Percentiles rank a stretch among this genome's conserved stretches.
phyloP scores from a whole-genome alignment of 2,329 filamentous ascomycete species.

The Aspergillus niger region DNA sequence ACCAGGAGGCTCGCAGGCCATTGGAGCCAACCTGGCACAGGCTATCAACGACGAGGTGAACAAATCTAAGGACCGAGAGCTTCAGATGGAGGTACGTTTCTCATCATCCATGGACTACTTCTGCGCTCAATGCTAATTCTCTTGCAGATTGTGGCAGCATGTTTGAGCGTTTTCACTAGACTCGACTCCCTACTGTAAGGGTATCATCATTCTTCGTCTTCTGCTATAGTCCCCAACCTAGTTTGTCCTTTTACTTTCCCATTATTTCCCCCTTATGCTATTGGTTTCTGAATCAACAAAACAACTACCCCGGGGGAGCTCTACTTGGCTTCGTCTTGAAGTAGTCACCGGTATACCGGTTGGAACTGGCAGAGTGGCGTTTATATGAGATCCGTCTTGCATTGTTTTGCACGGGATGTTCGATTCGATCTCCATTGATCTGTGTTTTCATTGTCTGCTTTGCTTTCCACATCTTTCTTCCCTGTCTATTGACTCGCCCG shows the following conservation, averaged over 20 bases:
- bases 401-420: constrained; percentile 31
- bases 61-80: constrained; percentile 85
- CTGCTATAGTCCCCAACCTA: constrained; percentile 6
- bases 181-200: constrained; percentile 86
- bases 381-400: constrained; percentile 26
- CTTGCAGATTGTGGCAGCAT: constrained; percentile 77
- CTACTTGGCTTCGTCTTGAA: constrained; percentile 25
- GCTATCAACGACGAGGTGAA: constrained; percentile 85
- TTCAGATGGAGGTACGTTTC: constrained; percentile 82
- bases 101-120: not conserved
- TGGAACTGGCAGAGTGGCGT: constrained; percentile 24
- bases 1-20: constrained; percentile 72
- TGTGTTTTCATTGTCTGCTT: constrained; percentile 15
- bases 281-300: constrained; percentile 17
- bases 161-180: constrained; percentile 94
- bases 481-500: not conserved
- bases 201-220: constrained; percentile 1
- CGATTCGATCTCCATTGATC: constrained; percentile 17
- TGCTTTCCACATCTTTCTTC: constrained; percentile 3
- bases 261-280: constrained; percentile 16
- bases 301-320: constrained; percentile 6
- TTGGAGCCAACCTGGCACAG: constrained; percentile 89
- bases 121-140: constrained; percentile 18
- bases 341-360: constrained; percentile 32
- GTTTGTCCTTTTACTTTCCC: constrained; percentile 7